These are phyloP conservation scores for Gracilaria caudata DNA, from an alignment of 23 red algal genomes.

Conservation along the genomic window DNA sequence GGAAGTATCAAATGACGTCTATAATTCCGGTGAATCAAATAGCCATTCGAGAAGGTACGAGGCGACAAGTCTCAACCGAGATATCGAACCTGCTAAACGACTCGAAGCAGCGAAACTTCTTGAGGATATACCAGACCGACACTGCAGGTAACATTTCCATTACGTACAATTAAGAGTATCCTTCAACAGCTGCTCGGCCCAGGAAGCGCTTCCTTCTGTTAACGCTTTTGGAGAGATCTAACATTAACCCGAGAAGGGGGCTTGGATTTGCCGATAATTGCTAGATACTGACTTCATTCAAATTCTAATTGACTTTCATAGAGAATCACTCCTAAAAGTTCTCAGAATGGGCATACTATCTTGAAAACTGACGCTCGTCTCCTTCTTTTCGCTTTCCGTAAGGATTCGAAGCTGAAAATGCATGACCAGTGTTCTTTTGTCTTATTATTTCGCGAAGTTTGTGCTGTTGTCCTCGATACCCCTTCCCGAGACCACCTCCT, in stretches of 20 bases:
- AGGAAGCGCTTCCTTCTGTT: too few relatives aligned
- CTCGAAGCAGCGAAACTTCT: conserved; percentile 17
- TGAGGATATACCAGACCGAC: conserved; percentile 23
- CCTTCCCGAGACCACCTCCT: conserved; percentile 65
- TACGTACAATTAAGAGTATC: not conserved
- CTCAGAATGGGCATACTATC: not conserved
- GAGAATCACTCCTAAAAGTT: too few relatives aligned
- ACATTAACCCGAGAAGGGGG: not conserved
- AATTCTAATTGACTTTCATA: not conserved
- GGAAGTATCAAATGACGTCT: not conserved
- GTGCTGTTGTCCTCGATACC: conserved; percentile 59
- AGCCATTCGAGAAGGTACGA: not conserved
- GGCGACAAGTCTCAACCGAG: conserved; percentile 16
- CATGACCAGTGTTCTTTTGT: conserved; percentile 70
- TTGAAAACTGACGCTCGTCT: conserved; percentile 67
- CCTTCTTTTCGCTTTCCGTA: conserved; percentile 71
- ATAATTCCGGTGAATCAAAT: not conserved
- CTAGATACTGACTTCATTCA: not conserved
- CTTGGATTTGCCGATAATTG: not conserved
- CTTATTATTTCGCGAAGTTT: conserved; percentile 63
- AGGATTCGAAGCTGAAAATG: conserved; percentile 86
- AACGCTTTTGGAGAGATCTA: not conserved
- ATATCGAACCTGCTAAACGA: conserved; percentile 6
- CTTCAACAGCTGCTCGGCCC: not conserved
- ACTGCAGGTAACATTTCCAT: not conserved